These are phyloP conservation scores for Cicer chorassanicum DNA, from an alignment of 306 rosid genomes.

Conservation along the genomic window DNA sequence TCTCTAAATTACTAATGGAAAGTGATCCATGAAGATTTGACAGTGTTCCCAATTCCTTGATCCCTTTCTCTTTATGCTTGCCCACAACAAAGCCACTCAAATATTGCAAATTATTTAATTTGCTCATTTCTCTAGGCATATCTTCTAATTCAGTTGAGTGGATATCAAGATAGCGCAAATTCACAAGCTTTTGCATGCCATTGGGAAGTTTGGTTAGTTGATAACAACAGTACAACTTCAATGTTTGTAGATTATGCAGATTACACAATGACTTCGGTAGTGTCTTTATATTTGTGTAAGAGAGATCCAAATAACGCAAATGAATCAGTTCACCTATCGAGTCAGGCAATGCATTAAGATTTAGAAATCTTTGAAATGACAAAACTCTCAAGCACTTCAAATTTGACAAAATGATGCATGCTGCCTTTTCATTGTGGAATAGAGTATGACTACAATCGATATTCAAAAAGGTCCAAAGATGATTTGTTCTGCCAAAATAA, in stretches of 20 bases:
- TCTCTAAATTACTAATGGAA: background rate
- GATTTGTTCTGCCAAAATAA: background rate
- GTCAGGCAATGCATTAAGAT: background rate
- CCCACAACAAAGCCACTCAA: slow-evolving; percentile 9
- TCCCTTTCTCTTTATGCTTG: background rate
- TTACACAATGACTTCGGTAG: slow-evolving; percentile 19
- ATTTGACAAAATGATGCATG: background rate
- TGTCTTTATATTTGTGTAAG: background rate
- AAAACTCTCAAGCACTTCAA: slow-evolving; percentile 5
- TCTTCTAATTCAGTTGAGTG: background rate
- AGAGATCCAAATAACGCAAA: slow-evolving; percentile 23
- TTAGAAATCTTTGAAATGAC: accelerated
- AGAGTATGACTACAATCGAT: accelerated
- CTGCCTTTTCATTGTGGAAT: background rate
- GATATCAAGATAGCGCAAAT: slow-evolving; percentile 2
- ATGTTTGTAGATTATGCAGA: slow-evolving; percentile 2
- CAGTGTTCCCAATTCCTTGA: background rate
- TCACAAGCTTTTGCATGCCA: slow-evolving; percentile 15
- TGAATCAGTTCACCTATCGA: background rate
- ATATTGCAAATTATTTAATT: background rate
- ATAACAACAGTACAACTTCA: accelerated
- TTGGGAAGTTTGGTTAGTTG: background rate
- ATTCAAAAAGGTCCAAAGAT: background rate
- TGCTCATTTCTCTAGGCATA: slow-evolving; percentile 34
- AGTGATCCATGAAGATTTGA: slow-evolving; percentile 23